Evolutionary conservation across 2,329 filamentous ascomycete species (phyloP), one percentile per base, ranked within the genome.

Genomic region (Cordyceps tenuipes): DNA sequence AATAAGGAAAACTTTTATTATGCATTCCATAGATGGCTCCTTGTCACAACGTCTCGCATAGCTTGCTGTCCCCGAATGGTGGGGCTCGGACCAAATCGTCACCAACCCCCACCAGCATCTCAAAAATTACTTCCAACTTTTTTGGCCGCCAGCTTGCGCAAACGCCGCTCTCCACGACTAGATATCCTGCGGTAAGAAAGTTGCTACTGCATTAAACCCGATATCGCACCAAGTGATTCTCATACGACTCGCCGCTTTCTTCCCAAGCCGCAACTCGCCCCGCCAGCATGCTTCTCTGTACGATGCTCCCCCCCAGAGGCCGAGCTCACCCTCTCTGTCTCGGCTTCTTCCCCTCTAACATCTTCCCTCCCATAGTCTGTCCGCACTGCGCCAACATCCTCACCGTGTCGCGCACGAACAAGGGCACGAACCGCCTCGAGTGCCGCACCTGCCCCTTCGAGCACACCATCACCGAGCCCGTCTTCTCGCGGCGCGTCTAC

Each of bases 371-470:
- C 66, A 65, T 31, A 89, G 88, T 93, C 83, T 94, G 90, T 74
- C 90, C 90, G 55, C 84, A 84, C 71, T 94, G 90, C 80, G 86
- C 86, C 74, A 94, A 93, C 78, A 86, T 91, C 74, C 84, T 94
- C 70, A 90, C 88, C 69, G 86, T 93, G 68, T 85, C 85, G 62
- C 71, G 78, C 54, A 80, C 79, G 64, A 79, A 77, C 64, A 77
- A 75, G 54, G 79, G 80, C 61, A 77, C 76, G 68, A 97, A 97
- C 78, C 88, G 91, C 61, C 91, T 97, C 74, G 91, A 96, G 75
- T 99, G 94, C 77, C 89, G 91, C 61, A 96, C 91, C 61, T 99
- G 94, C 68, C 93, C 94, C 4, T 99, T 96, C 78, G 87, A 95
- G 72, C 91, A 91, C 74, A 79, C 88, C 61, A 87, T 97, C 69